These are phyloP conservation scores for Saturnispora dispora DNA, from an alignment of 805 yeast species.

Conservation along the genomic window DNA sequence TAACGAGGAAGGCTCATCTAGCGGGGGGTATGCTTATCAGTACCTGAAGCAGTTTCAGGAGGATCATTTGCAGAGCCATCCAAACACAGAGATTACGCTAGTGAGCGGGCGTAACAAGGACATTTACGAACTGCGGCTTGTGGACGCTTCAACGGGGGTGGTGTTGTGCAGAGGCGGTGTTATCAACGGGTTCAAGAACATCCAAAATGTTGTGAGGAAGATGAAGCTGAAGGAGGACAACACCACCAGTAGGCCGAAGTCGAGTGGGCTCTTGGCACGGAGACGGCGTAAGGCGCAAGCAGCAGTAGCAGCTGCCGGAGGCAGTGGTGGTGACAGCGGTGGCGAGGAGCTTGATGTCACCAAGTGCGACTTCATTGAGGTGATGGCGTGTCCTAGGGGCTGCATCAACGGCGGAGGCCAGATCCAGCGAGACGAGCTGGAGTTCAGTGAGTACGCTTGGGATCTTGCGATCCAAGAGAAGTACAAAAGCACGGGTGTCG, in stretches of 20 bases:
- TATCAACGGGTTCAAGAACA: constrained; percentile 87
- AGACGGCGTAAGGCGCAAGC: constrained; percentile 35
- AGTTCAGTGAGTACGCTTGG: constrained; percentile 33
- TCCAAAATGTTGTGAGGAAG: constrained; percentile 85
- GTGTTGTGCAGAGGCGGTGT: constrained; percentile 43
- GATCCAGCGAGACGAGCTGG: constrained; percentile 39
- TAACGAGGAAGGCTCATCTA: constrained; percentile 66
- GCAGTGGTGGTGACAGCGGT: not conserved
- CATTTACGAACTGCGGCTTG: constrained; percentile 56
- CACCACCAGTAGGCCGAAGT: not conserved
- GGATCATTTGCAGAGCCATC: constrained; percentile 5
- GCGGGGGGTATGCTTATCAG: constrained; percentile 83
- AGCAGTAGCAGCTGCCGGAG: constrained; percentile 3
- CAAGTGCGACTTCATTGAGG: constrained; percentile 74
- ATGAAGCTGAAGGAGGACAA: constrained; percentile 35
- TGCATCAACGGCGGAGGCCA: constrained; percentile 98
- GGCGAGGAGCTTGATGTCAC: constrained; percentile 44
- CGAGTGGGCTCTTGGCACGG: constrained; percentile 30
- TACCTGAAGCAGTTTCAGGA: constrained; percentile 35
- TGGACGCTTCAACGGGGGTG: constrained; percentile 32
- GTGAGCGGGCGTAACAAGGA: constrained; percentile 70
- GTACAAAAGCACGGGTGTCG: constrained; percentile 29
- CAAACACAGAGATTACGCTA: constrained; percentile 24
- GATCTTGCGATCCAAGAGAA: constrained; percentile 27
- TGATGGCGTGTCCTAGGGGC: constrained; percentile 98